phyloP scores from a whole-genome alignment of 768 basidiomycete species.

The Dictyophora rubrovolvata region DNA sequence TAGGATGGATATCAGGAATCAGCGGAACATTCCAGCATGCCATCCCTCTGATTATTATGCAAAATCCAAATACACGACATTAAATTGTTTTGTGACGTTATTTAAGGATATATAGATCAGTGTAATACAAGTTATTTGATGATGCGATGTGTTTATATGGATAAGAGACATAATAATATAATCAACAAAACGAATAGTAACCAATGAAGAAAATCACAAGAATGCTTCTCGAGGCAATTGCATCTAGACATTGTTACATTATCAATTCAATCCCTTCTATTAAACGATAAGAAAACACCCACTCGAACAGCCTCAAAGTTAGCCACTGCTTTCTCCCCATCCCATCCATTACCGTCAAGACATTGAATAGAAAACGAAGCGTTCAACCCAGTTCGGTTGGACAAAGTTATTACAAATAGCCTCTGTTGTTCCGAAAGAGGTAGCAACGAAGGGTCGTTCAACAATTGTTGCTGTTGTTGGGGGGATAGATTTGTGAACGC shows the following conservation, averaged over 20 bases:
- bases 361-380: conserved; percentile 77
- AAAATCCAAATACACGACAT: too few relatives aligned
- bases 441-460: conserved; percentile 18
- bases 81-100: too few relatives aligned
- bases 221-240: background rate
- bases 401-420: conserved; percentile 57
- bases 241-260: background rate
- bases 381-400: conserved; percentile 68
- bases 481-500: background rate
- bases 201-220: background rate
- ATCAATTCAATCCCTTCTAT: background rate
- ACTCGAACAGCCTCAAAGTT: conserved; percentile 90
- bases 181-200: background rate
- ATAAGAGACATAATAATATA: background rate
- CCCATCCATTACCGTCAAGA: conserved; percentile 76
- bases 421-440: conserved; percentile 56
- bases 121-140: too few relatives aligned
- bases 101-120: too few relatives aligned
- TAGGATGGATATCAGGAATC: too few relatives aligned
- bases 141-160: background rate
- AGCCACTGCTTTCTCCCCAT: conserved; percentile 62
- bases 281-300: conserved; percentile 18
- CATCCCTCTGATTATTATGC: too few relatives aligned
- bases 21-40: too few relatives aligned
- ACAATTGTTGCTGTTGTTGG: background rate